Conservation (phyloP, 805 yeast species). For the Yarrowia deformans region DNA sequence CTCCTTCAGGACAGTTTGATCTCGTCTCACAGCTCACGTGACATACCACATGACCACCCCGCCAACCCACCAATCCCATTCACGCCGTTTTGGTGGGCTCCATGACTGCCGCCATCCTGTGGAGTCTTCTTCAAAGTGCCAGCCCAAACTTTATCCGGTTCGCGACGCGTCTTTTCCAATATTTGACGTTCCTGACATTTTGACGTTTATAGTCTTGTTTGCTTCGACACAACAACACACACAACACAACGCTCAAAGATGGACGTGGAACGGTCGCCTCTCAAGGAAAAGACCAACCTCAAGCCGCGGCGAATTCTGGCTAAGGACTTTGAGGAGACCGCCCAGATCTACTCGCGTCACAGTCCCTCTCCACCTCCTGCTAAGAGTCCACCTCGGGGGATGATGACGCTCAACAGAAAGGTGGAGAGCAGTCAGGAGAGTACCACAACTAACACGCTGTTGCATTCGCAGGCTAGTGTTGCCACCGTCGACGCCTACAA, state of each 20-base stretch:
- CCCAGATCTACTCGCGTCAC: conserved; percentile 31
- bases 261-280: conserved; percentile 38
- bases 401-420: neutral
- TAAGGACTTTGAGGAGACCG: conserved; percentile 36
- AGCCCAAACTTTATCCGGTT: conserved; percentile 15
- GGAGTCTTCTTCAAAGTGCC: neutral
- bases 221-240: conserved; percentile 19
- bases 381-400: no score
- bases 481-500: conserved; percentile 30
- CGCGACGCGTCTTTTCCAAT: conserved; percentile 28
- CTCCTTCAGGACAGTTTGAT: no score
- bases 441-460: neutral
- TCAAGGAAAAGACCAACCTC: conserved; percentile 35
- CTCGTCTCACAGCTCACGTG: no score
- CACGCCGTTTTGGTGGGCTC: conserved; percentile 12
- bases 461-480: conserved; percentile 6
- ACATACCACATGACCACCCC: no score
- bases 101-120: neutral
- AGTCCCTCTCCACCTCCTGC: conserved; percentile 25
- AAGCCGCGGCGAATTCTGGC: conserved; percentile 31
- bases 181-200: conserved; percentile 17
- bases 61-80: no score
- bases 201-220: neutral
- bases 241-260: neutral
- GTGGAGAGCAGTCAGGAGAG: conserved; percentile 31